These are phyloP conservation scores for Leptodontidium sp. DNA, from an alignment of 2,329 filamentous ascomycete genomes.

Conservation along the genomic window DNA sequence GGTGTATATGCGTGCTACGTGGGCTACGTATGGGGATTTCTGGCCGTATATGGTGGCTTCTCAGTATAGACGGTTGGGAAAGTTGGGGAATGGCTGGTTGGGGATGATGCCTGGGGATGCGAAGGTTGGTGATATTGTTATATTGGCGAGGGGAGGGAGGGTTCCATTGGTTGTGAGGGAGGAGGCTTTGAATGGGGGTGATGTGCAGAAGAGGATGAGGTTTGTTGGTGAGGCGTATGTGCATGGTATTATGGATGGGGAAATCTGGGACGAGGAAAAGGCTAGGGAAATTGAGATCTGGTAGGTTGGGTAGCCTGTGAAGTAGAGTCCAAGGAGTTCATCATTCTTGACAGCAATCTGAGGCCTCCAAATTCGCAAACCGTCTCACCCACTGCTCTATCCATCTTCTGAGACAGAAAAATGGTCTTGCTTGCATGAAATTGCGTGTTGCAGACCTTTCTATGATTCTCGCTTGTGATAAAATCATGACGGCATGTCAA, in stretches of 20 bases:
- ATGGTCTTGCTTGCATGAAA: too few relatives aligned
- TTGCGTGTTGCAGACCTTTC: too few relatives aligned
- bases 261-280: constrained; percentile 48
- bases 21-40: background rate
- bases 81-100: background rate
- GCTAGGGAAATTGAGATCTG: background rate
- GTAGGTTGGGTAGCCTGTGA: background rate
- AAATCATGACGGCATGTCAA: too few relatives aligned
- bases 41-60: background rate
- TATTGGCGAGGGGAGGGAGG: background rate
- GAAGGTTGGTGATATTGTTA: background rate
- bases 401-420: too few relatives aligned
- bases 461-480: too few relatives aligned
- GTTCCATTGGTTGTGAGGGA: background rate
- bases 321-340: too few relatives aligned
- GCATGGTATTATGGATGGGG: constrained; percentile 3
- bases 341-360: too few relatives aligned
- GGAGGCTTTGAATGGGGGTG: background rate
- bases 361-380: too few relatives aligned
- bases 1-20: background rate
- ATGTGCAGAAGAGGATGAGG: background rate
- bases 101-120: background rate
- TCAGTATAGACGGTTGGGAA: background rate
- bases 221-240: constrained; percentile 7
- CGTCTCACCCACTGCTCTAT: too few relatives aligned